A percentile compares a stretch with the other conserved stretches of the same genome.
phyloP scores from a whole-genome alignment of 805 yeast genomes.

The Lipomyces starkeyi region DNA sequence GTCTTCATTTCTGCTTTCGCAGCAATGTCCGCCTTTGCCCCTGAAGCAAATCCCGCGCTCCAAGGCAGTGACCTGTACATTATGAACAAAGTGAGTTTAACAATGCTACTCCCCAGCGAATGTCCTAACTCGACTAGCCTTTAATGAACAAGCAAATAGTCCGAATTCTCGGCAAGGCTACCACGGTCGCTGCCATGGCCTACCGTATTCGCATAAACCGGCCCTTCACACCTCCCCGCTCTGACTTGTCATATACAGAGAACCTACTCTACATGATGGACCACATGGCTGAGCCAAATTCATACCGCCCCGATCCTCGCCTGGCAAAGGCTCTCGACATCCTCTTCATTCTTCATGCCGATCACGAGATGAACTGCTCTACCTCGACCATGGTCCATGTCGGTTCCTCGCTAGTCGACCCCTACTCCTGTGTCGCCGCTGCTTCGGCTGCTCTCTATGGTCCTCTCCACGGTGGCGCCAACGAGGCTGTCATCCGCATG shows the following conservation, averaged over 20 bases:
- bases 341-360: slow-evolving; percentile 36
- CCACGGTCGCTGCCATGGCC: slow-evolving; percentile 37
- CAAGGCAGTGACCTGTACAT: slow-evolving; percentile 33
- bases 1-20: slow-evolving; percentile 36
- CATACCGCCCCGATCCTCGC: slow-evolving; percentile 37
- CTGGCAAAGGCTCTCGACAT: slow-evolving; percentile 37
- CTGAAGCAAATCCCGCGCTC: slow-evolving; percentile 36
- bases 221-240: slow-evolving; percentile 33
- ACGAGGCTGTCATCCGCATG: slow-evolving; percentile 38
- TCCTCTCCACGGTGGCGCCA: slow-evolving; percentile 38
- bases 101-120: background rate
- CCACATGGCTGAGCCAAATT: slow-evolving; percentile 37
- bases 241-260: slow-evolving; percentile 37
- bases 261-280: slow-evolving; percentile 38
- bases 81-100: slow-evolving; percentile 3
- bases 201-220: slow-evolving; percentile 37
- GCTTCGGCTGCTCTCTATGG: slow-evolving; percentile 36
- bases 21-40: slow-evolving; percentile 37
- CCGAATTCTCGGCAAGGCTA: slow-evolving; percentile 36
- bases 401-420: slow-evolving; percentile 37
- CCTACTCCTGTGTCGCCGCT: slow-evolving; percentile 36
- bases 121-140: slow-evolving; percentile 16
- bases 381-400: slow-evolving; percentile 38
- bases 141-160: slow-evolving; percentile 38
- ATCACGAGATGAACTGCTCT: slow-evolving; percentile 38